Evolutionary conservation across 23 red algal genomes (phyloP), one percentile per base, ranked within the genome.

Genomic region (Cyanidium caldarium): DNA sequence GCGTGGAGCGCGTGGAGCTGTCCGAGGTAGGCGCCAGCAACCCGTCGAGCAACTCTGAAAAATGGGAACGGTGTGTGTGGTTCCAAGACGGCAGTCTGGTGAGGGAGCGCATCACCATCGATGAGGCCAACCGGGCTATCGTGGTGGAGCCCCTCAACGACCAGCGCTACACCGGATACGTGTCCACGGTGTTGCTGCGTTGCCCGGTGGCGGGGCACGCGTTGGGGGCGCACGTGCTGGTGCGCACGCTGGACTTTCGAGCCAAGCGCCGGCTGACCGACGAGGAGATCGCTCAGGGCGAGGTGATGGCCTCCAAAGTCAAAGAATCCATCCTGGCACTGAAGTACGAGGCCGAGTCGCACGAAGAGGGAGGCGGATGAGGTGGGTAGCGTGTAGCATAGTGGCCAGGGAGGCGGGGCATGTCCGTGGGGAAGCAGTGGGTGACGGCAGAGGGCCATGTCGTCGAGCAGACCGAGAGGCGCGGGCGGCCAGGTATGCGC

Each of bases 211-310:
- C 51, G 51, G 51, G 31, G 31, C n/a, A 10, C n/a, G 31, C 51
- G n/a, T 61, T 28, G 7, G 51, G 51, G 7, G 51, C 51, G n/a
- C 51, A 61, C 21, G 51, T 61, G 7, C 51, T 61, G 21, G 51
- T 61, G 7, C 51, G 51, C 7, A 61, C 51, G 13, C 7, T 61
- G 13, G 51, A 61, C 51, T 61, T 16, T 16, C 51, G 51, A 25
- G 51, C 51, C 7, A 12, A 28, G 21, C 51, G 51, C 23, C 19
- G 51, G 7, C 23, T 61, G 3, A 21, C 51, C 51, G 51, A 61
- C 21, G 51, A 61, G 7, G 51, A 61, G 51, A 61, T 61, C 21
- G 51, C 19, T 16, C n/a, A 61, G 51, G 51, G 51, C 51, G 51
- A 61, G 51, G n/a, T 12, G 19, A 7, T 61, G 7, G 51, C 51